A percentile compares a stretch with the other conserved stretches of the same genome.
phyloP scores from a whole-genome alignment of 768 basidiomycete genomes.

The Leccinum subgranulosum region DNA sequence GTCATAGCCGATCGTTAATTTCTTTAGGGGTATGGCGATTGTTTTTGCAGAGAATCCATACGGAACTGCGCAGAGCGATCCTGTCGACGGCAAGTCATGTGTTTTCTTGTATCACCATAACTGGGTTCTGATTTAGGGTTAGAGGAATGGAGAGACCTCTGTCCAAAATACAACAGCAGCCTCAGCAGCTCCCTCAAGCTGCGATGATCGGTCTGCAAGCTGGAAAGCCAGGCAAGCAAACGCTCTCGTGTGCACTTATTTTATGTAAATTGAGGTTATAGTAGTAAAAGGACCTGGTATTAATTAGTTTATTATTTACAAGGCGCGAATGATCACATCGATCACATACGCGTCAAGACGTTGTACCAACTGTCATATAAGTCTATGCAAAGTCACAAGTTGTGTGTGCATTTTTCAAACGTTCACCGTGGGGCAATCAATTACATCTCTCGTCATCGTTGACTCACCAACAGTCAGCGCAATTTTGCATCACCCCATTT shows the following conservation, averaged over 20 bases:
- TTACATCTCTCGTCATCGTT: too few species aligned
- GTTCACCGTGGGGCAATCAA: too few species aligned
- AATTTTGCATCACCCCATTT: too few species aligned
- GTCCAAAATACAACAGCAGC: constrained; percentile 8
- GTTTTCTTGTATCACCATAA: background rate
- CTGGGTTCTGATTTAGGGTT: background rate
- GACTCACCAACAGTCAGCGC: too few species aligned
- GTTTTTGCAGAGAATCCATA: constrained; percentile 34
- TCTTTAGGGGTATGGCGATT: constrained; percentile 36
- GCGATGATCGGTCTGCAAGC: background rate
- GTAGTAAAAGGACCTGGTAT: background rate
- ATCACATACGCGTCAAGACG: too few species aligned
- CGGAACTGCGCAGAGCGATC: constrained; percentile 9
- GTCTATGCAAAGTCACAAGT: too few species aligned
- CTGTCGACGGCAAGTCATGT: background rate
- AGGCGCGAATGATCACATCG: too few species aligned
- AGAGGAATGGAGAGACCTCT: constrained; percentile 19
- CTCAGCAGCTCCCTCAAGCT: background rate
- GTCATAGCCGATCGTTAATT: constrained; percentile 34
- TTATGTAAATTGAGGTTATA: background rate
- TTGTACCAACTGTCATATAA: too few species aligned
- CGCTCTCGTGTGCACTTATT: background rate
- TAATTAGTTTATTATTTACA: background rate
- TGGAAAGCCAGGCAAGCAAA: background rate
- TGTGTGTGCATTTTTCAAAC: too few species aligned